Evolutionary conservation across 2,329 filamentous ascomycete species (phyloP), one percentile per base, ranked within the genome.

Genomic region (Diaporthe sp.): DNA sequence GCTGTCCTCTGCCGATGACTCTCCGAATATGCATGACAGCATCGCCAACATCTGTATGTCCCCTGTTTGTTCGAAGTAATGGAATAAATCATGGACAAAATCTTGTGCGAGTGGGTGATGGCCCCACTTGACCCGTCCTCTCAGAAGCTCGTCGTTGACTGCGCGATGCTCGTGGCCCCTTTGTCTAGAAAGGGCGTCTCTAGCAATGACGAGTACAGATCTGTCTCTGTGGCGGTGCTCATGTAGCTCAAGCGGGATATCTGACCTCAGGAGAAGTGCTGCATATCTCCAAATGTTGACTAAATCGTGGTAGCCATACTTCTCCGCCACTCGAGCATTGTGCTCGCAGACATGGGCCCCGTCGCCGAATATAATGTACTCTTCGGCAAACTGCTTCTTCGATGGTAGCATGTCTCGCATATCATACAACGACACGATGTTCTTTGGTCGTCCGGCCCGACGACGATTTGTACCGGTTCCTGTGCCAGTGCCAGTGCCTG

Each of bases 271-370:
- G 8, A 98, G 87, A 74, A 98, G 86, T 25, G 91, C 92, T 72
- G 95, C 87, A 77, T 98, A 93, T 66, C 90, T 91, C 97, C 97
- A 99, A 9, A 97, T 90, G 78, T 95, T 91, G 35, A 93, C 92
- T 40, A 97, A 84, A 77, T 98, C 94, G 19, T 87, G 82, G 77
- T 91, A 89, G 6, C 93, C 94, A 78, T 93, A 89, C 76, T 91
- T 92, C 77, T 91, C 88, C 12, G 96, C 96, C 60, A 97, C 91
- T 1, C 85, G 84, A 12, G 95, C 94, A 82, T 99, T 99, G 79
- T 97, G 93, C 58, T 90, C 87, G 82, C 96, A 98, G 4, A 98
- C 91, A 50, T 93, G 90, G n/a, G 92, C 90, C 0, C 94, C 93
- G 76, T 95, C 92, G 4, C 95, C 95, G 81, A 97, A 96, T 19